These are phyloP conservation scores for Vitis hybrid DNA, from an alignment of 177 flowering plant species.

Conservation along the genomic window DNA sequence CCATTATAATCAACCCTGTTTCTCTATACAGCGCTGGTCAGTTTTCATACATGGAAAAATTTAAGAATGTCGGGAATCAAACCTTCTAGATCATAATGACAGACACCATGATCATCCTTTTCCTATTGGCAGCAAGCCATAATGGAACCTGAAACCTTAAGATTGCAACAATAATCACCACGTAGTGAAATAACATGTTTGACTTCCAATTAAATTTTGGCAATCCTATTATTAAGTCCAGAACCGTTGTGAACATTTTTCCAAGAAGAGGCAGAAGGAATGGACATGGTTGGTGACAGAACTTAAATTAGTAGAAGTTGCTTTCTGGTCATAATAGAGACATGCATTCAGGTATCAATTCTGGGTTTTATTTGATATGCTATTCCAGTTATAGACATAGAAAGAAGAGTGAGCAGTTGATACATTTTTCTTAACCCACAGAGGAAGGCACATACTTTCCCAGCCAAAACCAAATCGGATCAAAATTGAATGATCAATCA, in stretches of 20 bases:
- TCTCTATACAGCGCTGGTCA: too few species aligned
- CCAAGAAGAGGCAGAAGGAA: not conserved
- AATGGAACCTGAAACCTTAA: not conserved
- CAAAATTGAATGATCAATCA: not conserved
- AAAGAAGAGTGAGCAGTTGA: not conserved
- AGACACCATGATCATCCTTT: not conserved
- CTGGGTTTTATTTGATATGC: not conserved
- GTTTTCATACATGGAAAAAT: not conserved
- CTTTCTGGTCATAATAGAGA: slow-evolving; percentile 1
- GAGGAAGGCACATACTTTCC: not conserved
- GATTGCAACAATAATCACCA: not conserved
- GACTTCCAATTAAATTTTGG: not conserved
- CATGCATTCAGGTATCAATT: not conserved
- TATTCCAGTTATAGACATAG: not conserved
- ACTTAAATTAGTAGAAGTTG: not conserved
- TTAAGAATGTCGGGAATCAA: slow-evolving; percentile 17
- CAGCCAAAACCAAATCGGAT: not conserved
- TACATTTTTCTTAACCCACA: not conserved
- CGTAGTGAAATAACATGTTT: not conserved
- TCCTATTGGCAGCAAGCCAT: slow-evolving; percentile 7
- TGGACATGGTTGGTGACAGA: not conserved
- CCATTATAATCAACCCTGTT: not conserved
- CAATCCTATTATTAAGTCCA: not conserved
- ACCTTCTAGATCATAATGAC: slow-evolving; percentile 1
- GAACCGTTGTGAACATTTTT: not conserved